phyloP scores from a whole-genome alignment of 805 yeast genomes.

The Candida chilensis region DNA sequence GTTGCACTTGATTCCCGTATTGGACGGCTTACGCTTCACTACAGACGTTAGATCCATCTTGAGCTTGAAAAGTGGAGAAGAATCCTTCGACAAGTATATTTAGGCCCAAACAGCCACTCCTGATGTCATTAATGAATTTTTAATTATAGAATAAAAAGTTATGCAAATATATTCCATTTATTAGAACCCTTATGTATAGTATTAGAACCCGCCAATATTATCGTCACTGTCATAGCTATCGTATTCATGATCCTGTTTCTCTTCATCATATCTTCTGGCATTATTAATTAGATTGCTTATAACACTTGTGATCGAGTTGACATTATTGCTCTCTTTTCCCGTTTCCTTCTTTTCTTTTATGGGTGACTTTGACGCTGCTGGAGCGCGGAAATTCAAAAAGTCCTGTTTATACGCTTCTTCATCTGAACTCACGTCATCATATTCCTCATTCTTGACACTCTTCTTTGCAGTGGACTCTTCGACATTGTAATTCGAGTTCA shows the following conservation, averaged over 20 bases:
- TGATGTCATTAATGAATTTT: too few species aligned
- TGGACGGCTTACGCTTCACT: conserved; percentile 66
- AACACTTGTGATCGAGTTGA: background rate
- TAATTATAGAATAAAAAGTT: too few species aligned
- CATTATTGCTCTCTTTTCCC: background rate
- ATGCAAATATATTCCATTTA: too few species aligned
- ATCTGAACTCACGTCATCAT: background rate
- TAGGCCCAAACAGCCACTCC: too few species aligned
- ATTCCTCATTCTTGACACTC: background rate
- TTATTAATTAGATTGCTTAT: background rate
- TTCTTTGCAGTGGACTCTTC: background rate
- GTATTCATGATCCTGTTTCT: background rate
- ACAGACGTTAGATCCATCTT: conserved; percentile 78
- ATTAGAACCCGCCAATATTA: conserved; percentile 1
- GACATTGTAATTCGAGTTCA: conserved; percentile 1
- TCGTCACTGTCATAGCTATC: conserved; percentile 1
- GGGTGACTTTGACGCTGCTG: background rate
- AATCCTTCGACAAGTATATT: conserved; percentile 33
- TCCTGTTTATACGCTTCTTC: background rate
- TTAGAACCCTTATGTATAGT: too few species aligned
- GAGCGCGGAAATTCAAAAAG: background rate
- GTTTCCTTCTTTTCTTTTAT: too few species aligned
- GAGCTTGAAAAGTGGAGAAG: conserved; percentile 68
- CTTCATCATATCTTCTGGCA: background rate
- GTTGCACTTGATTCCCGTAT: conserved; percentile 71